phyloP scores from a whole-genome alignment of 108 stramenopile species.

The Phaeodactylum tricornutum region DNA sequence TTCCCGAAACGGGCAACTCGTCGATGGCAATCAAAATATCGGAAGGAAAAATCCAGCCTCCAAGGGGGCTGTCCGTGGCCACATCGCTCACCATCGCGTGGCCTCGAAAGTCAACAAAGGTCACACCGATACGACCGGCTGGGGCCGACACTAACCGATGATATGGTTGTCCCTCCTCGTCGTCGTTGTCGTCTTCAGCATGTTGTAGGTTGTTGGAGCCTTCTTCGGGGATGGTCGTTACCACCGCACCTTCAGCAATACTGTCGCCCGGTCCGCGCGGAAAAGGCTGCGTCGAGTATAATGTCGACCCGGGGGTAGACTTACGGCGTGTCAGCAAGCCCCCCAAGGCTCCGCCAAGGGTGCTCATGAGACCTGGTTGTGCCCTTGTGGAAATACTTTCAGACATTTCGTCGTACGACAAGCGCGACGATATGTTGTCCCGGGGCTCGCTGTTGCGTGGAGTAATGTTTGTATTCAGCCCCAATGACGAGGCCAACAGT shows the following conservation, averaged over 20 bases:
- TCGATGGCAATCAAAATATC: conserved; percentile 81
- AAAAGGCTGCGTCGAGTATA: too few species aligned
- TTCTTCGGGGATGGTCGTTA: background rate
- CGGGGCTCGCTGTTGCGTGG: conserved; percentile 5
- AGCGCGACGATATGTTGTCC: background rate
- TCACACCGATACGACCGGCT: conserved; percentile 76
- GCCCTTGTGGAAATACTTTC: conserved; percentile 10
- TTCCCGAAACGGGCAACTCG: conserved; percentile 71
- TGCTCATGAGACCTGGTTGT: conserved; percentile 56
- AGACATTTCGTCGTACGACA: conserved; percentile 9
- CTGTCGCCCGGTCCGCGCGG: background rate
- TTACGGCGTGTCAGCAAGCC: conserved; percentile 59
- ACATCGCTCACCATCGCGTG: conserved; percentile 83
- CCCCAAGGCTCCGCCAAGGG: conserved; percentile 69
- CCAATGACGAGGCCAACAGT: too few species aligned
- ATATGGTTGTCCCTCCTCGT: conserved; percentile 56
- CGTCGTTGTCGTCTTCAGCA: conserved; percentile 17
- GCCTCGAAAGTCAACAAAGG: conserved; percentile 75
- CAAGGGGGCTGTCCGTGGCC: conserved; percentile 52
- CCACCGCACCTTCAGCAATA: background rate
- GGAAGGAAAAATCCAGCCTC: conserved; percentile 70
- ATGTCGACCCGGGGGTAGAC: conserved; percentile 4
- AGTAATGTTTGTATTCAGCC: conserved; percentile 14
- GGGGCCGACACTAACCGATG: conserved; percentile 79
- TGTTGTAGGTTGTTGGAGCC: background rate